These are phyloP conservation scores for Ziziphus jujuba DNA, from an alignment of 306 rosid species.

Conservation along the genomic window DNA sequence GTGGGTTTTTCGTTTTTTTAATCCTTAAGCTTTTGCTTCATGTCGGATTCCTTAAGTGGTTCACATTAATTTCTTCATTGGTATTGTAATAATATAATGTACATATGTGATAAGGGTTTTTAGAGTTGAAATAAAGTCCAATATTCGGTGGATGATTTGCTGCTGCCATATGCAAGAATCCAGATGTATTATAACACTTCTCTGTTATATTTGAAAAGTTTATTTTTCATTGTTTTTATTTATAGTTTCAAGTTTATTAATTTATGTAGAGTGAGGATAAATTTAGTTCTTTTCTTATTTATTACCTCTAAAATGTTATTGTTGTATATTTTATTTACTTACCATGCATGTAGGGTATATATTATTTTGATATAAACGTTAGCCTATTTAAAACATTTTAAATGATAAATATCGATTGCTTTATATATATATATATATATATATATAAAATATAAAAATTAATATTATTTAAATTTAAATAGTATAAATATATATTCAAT, in stretches of 20 bases:
- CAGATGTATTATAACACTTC: not conserved
- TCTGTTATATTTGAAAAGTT: conserved; percentile 4
- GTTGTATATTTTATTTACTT: not conserved
- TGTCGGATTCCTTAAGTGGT: conserved; percentile 55
- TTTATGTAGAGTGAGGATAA: not conserved
- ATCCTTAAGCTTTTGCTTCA: conserved; percentile 42
- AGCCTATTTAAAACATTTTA: not conserved
- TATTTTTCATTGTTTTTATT: not conserved
- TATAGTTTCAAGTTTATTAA: too few species aligned
- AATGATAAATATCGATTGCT: too few species aligned
- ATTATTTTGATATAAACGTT: not conserved
- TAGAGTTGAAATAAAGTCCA: not conserved
- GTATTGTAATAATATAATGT: conserved; percentile 15
- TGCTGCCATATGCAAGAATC: conserved; percentile 16
- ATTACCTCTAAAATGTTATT: not conserved
- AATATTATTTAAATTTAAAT: too few species aligned
- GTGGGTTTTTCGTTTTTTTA: conserved; percentile 32
- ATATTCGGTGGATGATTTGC: too few species aligned
- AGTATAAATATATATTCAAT: too few species aligned
- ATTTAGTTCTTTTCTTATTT: not conserved
- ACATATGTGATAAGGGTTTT: conserved; percentile 1
- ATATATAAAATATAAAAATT: too few species aligned
- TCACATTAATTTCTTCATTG: conserved; percentile 36
- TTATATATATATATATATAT: too few species aligned
- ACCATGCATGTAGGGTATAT: not conserved